Evolutionary conservation across 805 yeast genomes (phyloP).

Genomic region (Candida nanaspora): DNA sequence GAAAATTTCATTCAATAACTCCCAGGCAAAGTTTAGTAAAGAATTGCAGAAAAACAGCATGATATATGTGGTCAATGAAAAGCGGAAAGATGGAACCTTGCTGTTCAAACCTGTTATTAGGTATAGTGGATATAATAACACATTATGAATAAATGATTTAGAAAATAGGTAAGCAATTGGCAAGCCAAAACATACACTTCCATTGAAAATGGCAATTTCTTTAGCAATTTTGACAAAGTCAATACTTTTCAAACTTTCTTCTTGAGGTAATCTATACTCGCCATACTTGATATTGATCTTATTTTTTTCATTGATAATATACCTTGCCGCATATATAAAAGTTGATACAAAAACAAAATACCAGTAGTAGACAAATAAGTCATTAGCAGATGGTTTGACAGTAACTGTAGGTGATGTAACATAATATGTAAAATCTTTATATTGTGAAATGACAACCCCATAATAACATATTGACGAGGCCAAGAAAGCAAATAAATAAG

Average conservation of each 20-base stretch:
- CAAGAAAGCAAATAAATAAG: slow-evolving; percentile 12
- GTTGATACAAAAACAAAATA: slow-evolving; percentile 36
- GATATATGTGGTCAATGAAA: slow-evolving; percentile 25
- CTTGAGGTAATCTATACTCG: slow-evolving; percentile 33
- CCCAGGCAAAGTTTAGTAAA: slow-evolving; percentile 40
- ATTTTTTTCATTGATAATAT: slow-evolving; percentile 46
- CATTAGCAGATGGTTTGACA: slow-evolving; percentile 34
- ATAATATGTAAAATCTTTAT: slow-evolving; percentile 17
- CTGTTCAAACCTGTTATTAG: slow-evolving; percentile 30
- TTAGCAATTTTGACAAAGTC: slow-evolving; percentile 20
- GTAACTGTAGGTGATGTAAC: slow-evolving; percentile 29
- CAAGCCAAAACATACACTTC: slow-evolving; percentile 18
- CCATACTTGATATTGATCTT: slow-evolving; percentile 42
- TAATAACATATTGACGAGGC: slow-evolving; percentile 15
- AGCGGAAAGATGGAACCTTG: slow-evolving; percentile 31
- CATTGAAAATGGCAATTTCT: slow-evolving; percentile 29
- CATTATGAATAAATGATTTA: slow-evolving; percentile 36
- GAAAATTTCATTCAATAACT: slow-evolving; percentile 47
- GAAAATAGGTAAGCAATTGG: slow-evolving; percentile 35
- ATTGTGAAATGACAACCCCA: slow-evolving; percentile 15
- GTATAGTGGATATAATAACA: slow-evolving; percentile 23
- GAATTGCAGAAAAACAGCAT: slow-evolving; percentile 27
- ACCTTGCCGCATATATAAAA: slow-evolving; percentile 41
- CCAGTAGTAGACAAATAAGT: slow-evolving; percentile 42
- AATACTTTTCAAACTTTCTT: slow-evolving; percentile 10